These are phyloP conservation scores for Backusella psychrophila DNA, from an alignment of 192 early-diverging fungal genomes.

Conservation along the genomic window DNA sequence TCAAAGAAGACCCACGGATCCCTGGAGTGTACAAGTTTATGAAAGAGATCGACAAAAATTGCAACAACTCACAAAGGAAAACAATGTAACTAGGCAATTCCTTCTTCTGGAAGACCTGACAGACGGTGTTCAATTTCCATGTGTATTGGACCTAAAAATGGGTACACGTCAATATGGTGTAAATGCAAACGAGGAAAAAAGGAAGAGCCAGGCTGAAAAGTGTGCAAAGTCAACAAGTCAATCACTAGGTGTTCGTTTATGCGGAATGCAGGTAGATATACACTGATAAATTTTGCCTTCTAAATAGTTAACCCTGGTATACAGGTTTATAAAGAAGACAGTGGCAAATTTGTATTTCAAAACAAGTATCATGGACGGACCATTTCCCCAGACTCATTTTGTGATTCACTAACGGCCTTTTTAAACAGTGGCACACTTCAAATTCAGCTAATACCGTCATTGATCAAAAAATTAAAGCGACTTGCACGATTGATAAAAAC, in stretches of 20 bases:
- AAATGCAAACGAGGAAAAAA: constrained; percentile 79
- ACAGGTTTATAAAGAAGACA: constrained; percentile 83
- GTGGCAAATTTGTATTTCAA: constrained; percentile 77
- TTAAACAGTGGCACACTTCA: constrained; percentile 80
- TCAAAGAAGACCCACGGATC: background rate
- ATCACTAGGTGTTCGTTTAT: constrained; percentile 89
- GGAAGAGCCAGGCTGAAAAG: constrained; percentile 83
- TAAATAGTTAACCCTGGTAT: background rate
- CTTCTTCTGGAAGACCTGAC: constrained; percentile 94
- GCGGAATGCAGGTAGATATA: constrained; percentile 87
- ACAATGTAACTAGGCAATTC: constrained; percentile 65
- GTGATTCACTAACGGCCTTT: constrained; percentile 74
- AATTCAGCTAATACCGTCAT: constrained; percentile 74
- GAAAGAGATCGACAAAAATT: constrained; percentile 14
- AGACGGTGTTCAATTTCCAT: constrained; percentile 82
- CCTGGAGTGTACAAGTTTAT: constrained; percentile 9
- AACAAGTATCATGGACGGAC: constrained; percentile 96
- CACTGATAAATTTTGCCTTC: background rate
- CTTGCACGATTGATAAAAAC: constrained; percentile 75
- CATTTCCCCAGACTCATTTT: constrained; percentile 79
- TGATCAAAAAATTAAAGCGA: constrained; percentile 72
- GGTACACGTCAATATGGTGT: constrained; percentile 96
- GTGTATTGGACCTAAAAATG: constrained; percentile 98
- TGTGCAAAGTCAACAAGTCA: constrained; percentile 91
- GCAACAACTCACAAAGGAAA: constrained; percentile 37